Conservation (phyloP, 306 rosid species). For the Cicer cuneatum region DNA sequence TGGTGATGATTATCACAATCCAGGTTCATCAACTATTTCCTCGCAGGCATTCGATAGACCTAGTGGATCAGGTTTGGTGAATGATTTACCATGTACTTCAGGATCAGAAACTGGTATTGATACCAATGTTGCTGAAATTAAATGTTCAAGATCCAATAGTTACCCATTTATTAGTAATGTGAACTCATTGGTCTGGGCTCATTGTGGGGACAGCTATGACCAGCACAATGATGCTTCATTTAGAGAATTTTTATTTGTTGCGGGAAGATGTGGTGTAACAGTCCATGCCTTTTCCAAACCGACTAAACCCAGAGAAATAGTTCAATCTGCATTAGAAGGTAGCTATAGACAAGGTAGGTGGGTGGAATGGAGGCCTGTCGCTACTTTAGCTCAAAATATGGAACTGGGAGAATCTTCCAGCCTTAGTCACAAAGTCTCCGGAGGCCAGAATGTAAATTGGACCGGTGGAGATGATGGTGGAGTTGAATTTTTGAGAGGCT, state of each 20-base stretch:
- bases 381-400: slow-evolving; percentile 48
- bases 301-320: slow-evolving; percentile 41
- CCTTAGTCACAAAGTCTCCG: slow-evolving; percentile 45
- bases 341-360: slow-evolving; percentile 71
- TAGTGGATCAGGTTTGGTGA: slow-evolving; percentile 49
- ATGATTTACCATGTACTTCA: slow-evolving; percentile 57
- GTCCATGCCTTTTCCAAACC: slow-evolving; percentile 76
- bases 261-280: slow-evolving; percentile 77
- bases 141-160: slow-evolving; percentile 53
- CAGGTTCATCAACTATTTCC: slow-evolving; percentile 50
- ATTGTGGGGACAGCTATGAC: slow-evolving; percentile 67
- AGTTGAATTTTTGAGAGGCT: slow-evolving; percentile 46
- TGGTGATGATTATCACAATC: slow-evolving; percentile 41
- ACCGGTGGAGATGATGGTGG: slow-evolving; percentile 52
- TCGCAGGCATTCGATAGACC: slow-evolving; percentile 46
- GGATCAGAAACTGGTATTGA: slow-evolving; percentile 52
- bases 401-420: slow-evolving; percentile 52
- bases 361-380: slow-evolving; percentile 86
- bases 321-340: slow-evolving; percentile 48
- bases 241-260: slow-evolving; percentile 79
- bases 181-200: slow-evolving; percentile 85
- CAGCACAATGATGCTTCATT: slow-evolving; percentile 68
- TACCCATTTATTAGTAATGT: slow-evolving; percentile 73
- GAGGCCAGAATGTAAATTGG: slow-evolving; percentile 43
- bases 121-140: slow-evolving; percentile 47